Evolutionary conservation across 371 early-diverging fungal species (phyloP).

Genomic region (Capillidium heterosporum): DNA sequence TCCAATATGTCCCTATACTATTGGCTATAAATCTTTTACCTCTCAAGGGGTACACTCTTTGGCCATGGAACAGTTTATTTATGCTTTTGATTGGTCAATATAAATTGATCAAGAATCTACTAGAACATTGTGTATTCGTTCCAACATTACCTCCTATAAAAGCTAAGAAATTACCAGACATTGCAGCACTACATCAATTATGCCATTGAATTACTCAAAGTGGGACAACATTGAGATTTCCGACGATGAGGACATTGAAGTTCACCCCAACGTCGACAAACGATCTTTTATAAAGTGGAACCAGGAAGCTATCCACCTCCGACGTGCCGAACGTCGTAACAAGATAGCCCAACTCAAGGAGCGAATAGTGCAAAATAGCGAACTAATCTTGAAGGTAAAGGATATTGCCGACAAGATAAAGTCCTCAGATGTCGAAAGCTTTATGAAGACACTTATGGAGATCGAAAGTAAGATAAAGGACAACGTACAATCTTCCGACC

Average conservation of each 20-base stretch:
- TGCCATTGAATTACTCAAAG: slow-evolving; percentile 63
- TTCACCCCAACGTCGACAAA: slow-evolving; percentile 92
- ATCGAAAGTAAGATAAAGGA: slow-evolving; percentile 8
- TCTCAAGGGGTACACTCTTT: too few species aligned
- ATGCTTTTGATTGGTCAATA: too few species aligned
- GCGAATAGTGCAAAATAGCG: slow-evolving; percentile 34
- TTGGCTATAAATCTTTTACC: too few species aligned
- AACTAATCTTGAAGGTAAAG: slow-evolving; percentile 23
- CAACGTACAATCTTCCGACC: slow-evolving; percentile 3
- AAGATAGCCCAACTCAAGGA: slow-evolving; percentile 42
- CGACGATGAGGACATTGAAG: slow-evolving; percentile 92
- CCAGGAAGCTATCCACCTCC: slow-evolving; percentile 72
- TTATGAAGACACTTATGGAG: slow-evolving; percentile 13
- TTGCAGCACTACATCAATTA: too few species aligned
- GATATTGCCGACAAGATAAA: slow-evolving; percentile 10
- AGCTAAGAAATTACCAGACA: too few species aligned
- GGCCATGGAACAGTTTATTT: too few species aligned
- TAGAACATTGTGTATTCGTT: too few species aligned
- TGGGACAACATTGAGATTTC: slow-evolving; percentile 94
- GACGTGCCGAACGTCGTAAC: slow-evolving; percentile 64
- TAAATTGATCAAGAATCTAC: too few species aligned
- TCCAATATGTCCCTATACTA: too few species aligned
- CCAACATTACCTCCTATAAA: too few species aligned
- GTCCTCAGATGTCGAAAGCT: slow-evolving; percentile 9
- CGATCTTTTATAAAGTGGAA: slow-evolving; percentile 83